These are phyloP conservation scores for Phialophora tarda DNA, from an alignment of 2,329 filamentous ascomycete species.

Conservation along the genomic window DNA sequence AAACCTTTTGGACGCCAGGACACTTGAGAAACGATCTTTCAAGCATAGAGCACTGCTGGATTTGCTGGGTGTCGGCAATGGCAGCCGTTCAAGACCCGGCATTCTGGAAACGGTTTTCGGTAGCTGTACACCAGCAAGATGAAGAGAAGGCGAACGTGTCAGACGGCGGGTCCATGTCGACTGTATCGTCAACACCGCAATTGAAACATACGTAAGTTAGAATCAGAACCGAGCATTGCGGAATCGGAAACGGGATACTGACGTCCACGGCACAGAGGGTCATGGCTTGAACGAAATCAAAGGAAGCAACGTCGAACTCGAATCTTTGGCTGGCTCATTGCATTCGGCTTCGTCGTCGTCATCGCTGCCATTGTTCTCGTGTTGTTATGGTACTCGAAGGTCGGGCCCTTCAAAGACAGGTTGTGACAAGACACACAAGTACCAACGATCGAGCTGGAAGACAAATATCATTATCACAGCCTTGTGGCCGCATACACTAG, in stretches of 20 bases:
- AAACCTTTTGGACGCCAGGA: slow-evolving; percentile 9
- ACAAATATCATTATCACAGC: not conserved
- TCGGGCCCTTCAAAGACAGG: slow-evolving; percentile 30
- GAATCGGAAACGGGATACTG: not conserved
- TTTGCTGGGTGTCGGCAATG: slow-evolving; percentile 44
- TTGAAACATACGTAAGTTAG: slow-evolving; percentile 40
- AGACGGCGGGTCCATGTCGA: slow-evolving; percentile 27
- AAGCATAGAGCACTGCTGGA: slow-evolving; percentile 5
- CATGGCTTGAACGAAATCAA: slow-evolving; percentile 60
- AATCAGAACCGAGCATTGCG: not conserved
- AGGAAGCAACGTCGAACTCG: slow-evolving; percentile 56
- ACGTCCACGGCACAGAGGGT: slow-evolving; percentile 48
- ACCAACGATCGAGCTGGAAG: not conserved
- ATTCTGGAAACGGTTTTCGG: slow-evolving; percentile 66
- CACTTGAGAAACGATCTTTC: slow-evolving; percentile 9
- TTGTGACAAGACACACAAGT: slow-evolving; percentile 3
- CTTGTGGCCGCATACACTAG: not conserved
- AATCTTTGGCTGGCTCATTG: slow-evolving; percentile 50
- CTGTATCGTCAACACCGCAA: slow-evolving; percentile 19
- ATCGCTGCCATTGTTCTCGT: slow-evolving; percentile 32
- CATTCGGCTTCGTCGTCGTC: slow-evolving; percentile 25
- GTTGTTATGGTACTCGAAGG: slow-evolving; percentile 32
- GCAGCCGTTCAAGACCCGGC: slow-evolving; percentile 61
- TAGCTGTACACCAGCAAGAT: slow-evolving; percentile 60
- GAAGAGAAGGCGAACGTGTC: slow-evolving; percentile 49